Evolutionary conservation across 2,329 filamentous ascomycete genomes (phyloP), one percentile per base, ranked within the genome.

Genomic region (Aspergillus oerlinghausenensis): DNA sequence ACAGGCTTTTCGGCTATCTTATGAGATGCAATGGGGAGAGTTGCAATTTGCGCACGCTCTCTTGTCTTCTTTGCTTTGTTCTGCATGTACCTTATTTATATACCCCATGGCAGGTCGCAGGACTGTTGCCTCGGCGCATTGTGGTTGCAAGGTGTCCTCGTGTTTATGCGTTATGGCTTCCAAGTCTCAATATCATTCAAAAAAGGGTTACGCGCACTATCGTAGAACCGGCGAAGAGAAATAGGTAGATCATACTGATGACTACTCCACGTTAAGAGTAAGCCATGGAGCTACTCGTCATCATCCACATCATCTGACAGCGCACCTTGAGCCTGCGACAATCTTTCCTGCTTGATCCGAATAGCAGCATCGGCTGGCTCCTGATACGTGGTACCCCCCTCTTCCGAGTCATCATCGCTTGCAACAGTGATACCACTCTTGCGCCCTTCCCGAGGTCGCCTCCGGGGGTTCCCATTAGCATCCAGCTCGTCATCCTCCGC

Each of bases 401-500:
- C 60, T 28, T 66, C 64, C 53, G 62, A 61, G 1, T 63, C 67
- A 38, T 61, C 66, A 57, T 71, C 70, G 55, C 67, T 73, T 6
- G 63, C 67, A 40, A 73, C 65, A 23, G 66, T 70, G 49, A 72
- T 66, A 43, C 65, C 67, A 47, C 62, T 70, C 56, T 52, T 58
- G 32, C 63, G 52, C 64, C 52, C 59, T 61, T 55, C 58, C 48
- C 56, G 28, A 52, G 43, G 51, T 26, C 52, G 25, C 47, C 52
- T 43, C 51, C 38, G 55, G 51, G 55, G 49, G 29, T 29, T 55
- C 53, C 59, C 60, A 42, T 53, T 43, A 42, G 64, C 65, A 28
- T 64, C 61, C 23, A 69, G 58, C 40, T 70, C 57, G 35, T 70
- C 67, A 32, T 75, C 73, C 50, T 74, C 69, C 29, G 60, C 62